Base-by-base conservation (phyloP, 352 stramenopile species). In the Phytophthora melonis region DNA sequence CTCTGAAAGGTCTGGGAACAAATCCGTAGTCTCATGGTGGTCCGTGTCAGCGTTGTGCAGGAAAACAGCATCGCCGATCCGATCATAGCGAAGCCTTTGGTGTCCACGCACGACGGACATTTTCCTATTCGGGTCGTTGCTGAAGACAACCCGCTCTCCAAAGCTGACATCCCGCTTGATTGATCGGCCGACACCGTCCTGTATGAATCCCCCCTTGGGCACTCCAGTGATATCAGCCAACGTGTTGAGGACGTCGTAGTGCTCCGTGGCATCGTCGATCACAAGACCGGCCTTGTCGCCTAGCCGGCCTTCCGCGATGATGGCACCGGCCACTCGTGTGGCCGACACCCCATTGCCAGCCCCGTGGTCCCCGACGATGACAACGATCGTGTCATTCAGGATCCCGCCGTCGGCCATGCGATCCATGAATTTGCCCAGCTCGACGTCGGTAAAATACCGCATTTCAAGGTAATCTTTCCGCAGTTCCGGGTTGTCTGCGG, bases 171-270 rank as follows among this genome's bases (percentile, higher is more conserved):
- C 16, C 18, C 47, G 47, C 47, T 55, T 55, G 47, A 55, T 19
- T 8, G 47, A 55, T 7, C 47, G 47, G 2, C n/a, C 47, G 10
- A 55, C n/a, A 55, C 47, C 47, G 19, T 25, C 19, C 21, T 55
- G 47, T 7, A 55, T 3, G 21, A 92, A 88, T 2, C 82, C 82
- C 7, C 80, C 71, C 0, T 75, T 11, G 4, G 82, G 82, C 0
- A 89, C 69, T 1, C 84, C 82, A 0, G 86, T 75, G 34, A 92
- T 88, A 32, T 90, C 81, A 1, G 79, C 81, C 13, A 92, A 34
- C 4, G 82, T 90, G 53, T 89, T 92, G 53, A 91, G 77, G 16
- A 81, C 63, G 16, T 52, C 47, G 21, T 55, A 55, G 47, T 55
- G 47, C 47, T 55, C 47, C 3, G 47, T 30, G 8, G 47, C n/a